Evolutionary conservation across 805 yeast species (phyloP).

Genomic region (Cephaloascus fragrans): DNA sequence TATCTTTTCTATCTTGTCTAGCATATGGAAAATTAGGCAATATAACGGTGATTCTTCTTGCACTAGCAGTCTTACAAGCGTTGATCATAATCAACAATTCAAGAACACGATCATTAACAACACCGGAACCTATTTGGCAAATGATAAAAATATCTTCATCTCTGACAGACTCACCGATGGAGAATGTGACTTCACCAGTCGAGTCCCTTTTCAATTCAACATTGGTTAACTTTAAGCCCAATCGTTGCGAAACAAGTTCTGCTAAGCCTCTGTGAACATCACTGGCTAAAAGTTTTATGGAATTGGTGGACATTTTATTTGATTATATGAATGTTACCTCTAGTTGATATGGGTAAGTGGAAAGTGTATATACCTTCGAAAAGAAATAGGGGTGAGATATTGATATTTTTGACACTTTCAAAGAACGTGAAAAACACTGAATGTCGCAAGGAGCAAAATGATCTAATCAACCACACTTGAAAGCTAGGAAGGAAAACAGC

Average conservation of each 20-base stretch:
- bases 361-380: too few relatives aligned
- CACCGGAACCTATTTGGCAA: slow-evolving; percentile 73
- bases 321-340: too few relatives aligned
- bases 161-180: slow-evolving; percentile 74
- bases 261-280: slow-evolving; percentile 64
- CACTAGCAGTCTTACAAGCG: slow-evolving; percentile 77
- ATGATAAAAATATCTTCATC: slow-evolving; percentile 78
- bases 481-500: too few relatives aligned
- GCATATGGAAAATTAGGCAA: slow-evolving; percentile 82
- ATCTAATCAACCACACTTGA: too few relatives aligned
- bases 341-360: too few relatives aligned
- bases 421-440: too few relatives aligned
- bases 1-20: slow-evolving; percentile 83
- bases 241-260: slow-evolving; percentile 52
- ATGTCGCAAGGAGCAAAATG: too few relatives aligned
- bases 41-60: slow-evolving; percentile 74
- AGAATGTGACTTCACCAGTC: slow-evolving; percentile 65
- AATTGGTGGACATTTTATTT: slow-evolving; percentile 56
- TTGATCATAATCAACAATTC: slow-evolving; percentile 71
- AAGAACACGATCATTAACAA: slow-evolving; percentile 64
- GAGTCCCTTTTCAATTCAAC: slow-evolving; percentile 57
- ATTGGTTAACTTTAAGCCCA: slow-evolving; percentile 53
- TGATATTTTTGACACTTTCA: too few relatives aligned
- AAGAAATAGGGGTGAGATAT: too few relatives aligned
- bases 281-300: slow-evolving; percentile 58